Evolutionary conservation across 306 rosid genomes (phyloP), one percentile per base, ranked within the genome.

Genomic region (Dalbergia oliveri): DNA sequence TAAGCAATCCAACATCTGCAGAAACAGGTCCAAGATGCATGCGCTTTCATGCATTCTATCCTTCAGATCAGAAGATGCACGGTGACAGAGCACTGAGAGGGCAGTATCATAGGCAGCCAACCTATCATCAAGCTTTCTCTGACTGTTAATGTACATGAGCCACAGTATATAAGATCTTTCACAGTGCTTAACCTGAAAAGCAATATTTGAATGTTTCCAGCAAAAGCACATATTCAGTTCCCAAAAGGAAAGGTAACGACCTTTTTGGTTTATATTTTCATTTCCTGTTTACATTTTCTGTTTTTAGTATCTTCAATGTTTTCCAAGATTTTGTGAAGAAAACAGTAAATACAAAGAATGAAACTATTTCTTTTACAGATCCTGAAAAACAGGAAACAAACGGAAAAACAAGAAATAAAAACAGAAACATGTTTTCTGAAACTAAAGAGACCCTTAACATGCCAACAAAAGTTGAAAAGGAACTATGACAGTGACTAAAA

Each of bases 81-180:
- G 79, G 80, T 47, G 69, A 83, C 91, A 91, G 77, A 95, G 97
- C 3, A 87, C 91, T 49, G 87, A 84, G 67, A 93, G 86, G 44
- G 98, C 96, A 8, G 84, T 80, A 72, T 87, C 91, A 79, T 88
- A 95, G 74, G 95, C 89, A 75, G 45, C 82, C 82, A 94, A 84
- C 50, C 90, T 89, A 51, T 90, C 95, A 79, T 88, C 88, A 75
- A 92, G 86, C 78, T 77, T 88, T 79, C 21, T 58, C 81, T 91
- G 94, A 83, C 97, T 91, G 82, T 95, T 90, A 83, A 95, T 89
- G 88, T 86, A 95, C 94, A 95, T 85, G 18, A 95, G 94, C 99
- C 99, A 95, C 50, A 95, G 91, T 80, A 88, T 90, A 83, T 90
- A 95, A 71, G 96, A 91, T 83, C 63, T 89, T 75, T 85, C 89